Percentiles rank a stretch among this genome's conserved stretches.
Conservation (phyloP, 1,139 yeast genomes). For the Kodamaea alishanica region DNA sequence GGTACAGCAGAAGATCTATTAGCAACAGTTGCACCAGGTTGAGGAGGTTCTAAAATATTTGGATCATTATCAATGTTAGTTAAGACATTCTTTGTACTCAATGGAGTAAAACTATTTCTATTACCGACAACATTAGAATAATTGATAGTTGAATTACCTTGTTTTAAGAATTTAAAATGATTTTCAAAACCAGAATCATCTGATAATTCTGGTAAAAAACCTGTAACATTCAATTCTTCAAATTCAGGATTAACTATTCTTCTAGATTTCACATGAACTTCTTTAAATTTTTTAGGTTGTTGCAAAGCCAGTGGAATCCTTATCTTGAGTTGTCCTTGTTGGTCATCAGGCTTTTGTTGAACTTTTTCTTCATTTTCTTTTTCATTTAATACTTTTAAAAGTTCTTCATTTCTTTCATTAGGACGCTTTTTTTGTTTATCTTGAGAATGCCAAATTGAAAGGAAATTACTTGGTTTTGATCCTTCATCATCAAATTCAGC, state of each 20-base stretch:
- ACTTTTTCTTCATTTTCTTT: constrained; percentile 1
- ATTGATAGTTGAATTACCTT: constrained; percentile 17
- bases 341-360: constrained; percentile 1
- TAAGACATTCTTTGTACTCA: constrained; percentile 30
- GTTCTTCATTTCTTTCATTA: constrained; percentile 9
- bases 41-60: constrained; percentile 22
- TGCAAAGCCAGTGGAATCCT: constrained; percentile 24
- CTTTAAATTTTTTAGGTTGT: constrained; percentile 33
- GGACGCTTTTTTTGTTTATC: constrained; percentile 20
- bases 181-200: constrained; percentile 47
- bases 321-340: constrained; percentile 1
- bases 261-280: constrained; percentile 43
- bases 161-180: constrained; percentile 31
- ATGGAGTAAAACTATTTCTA: constrained; percentile 25
- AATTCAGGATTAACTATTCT: constrained; percentile 39
- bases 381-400: constrained; percentile 6
- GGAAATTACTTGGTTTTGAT: constrained; percentile 26
- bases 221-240: constrained; percentile 38
- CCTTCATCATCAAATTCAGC: constrained; percentile 39
- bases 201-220: constrained; percentile 44
- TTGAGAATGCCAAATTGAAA: constrained; percentile 47
- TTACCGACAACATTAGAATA: constrained; percentile 20
- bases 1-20: too few relatives aligned
- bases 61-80: constrained; percentile 22
- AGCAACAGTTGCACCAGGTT: constrained; percentile 8